Conservation (phyloP, 257 asterid genomes). For the Echium plantagineum region DNA sequence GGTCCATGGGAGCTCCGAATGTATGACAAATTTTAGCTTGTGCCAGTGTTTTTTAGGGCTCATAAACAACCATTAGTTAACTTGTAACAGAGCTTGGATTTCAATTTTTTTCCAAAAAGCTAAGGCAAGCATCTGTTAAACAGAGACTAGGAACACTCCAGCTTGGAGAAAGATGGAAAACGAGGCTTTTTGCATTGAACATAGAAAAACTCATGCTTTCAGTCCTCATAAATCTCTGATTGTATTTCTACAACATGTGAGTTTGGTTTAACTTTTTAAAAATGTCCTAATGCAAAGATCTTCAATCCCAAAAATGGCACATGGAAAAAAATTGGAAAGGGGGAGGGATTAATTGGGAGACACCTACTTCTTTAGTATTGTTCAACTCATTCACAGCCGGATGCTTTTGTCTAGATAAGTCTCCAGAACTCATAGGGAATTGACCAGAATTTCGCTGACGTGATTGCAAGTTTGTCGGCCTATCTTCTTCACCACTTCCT, state of each 20-base stretch:
- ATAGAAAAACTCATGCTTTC: too few relatives aligned
- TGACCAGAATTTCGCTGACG: slow-evolving; percentile 33
- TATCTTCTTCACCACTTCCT: slow-evolving; percentile 69
- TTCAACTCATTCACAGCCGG: slow-evolving; percentile 34
- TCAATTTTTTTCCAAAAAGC: not conserved
- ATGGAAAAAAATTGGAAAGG: too few relatives aligned
- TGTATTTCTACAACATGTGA: not conserved
- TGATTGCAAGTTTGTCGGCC: slow-evolving; percentile 33
- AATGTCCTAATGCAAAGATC: not conserved
- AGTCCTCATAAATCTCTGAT: not conserved
- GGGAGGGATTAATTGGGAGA: not conserved
- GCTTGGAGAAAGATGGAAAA: not conserved
- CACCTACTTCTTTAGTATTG: slow-evolving; percentile 46
- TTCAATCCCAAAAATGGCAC: too few relatives aligned
- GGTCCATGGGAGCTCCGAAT: too few relatives aligned
- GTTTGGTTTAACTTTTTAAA: not conserved
- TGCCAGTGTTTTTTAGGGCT: too few relatives aligned
- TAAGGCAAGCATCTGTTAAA: slow-evolving; percentile 2
- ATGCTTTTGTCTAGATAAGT: slow-evolving; percentile 50
- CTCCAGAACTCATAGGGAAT: slow-evolving; percentile 39
- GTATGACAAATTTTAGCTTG: too few relatives aligned
- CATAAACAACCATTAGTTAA: too few relatives aligned
- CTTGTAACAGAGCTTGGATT: not conserved
- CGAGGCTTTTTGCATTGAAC: too few relatives aligned
- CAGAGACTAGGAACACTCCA: not conserved